A percentile compares a stretch with the other conserved stretches of the same genome.
These are phyloP conservation scores for Phyllosticta citribraziliensis DNA, from an alignment of 2,329 filamentous ascomycete genomes.

Conservation along the genomic window DNA sequence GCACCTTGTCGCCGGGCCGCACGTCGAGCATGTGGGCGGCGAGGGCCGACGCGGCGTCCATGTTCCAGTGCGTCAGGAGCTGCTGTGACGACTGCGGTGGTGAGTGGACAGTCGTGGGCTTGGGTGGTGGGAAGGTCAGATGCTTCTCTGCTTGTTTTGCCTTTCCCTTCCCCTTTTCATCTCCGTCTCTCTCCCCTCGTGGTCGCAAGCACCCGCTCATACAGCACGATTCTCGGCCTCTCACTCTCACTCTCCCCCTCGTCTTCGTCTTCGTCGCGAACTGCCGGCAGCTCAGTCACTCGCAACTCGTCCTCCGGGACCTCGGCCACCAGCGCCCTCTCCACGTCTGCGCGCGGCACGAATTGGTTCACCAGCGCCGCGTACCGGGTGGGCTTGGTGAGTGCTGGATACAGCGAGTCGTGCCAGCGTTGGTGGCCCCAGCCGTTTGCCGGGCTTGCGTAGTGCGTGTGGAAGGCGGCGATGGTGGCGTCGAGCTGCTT, in stretches of 20 bases:
- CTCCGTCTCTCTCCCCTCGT: background rate
- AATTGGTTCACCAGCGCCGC: slow-evolving; percentile 21
- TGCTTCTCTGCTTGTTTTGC: background rate
- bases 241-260: background rate
- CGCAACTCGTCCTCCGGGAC: background rate
- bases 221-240: background rate
- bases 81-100: background rate
- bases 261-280: background rate
- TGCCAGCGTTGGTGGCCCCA: slow-evolving; percentile 18
- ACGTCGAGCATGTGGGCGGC: slow-evolving; percentile 25
- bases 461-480: slow-evolving; percentile 22
- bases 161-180: background rate
- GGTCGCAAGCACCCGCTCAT: background rate
- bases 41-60: slow-evolving; percentile 17
- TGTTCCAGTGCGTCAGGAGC: slow-evolving; percentile 21
- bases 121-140: slow-evolving; percentile 16
- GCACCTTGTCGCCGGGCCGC: slow-evolving; percentile 26
- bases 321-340: background rate
- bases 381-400: slow-evolving; percentile 17
- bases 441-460: slow-evolving; percentile 12
- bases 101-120: background rate
- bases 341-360: slow-evolving; percentile 7
- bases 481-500: slow-evolving; percentile 13
- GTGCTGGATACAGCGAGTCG: slow-evolving; percentile 17
- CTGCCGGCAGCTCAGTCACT: background rate